A percentile compares a stretch with the other conserved stretches of the same genome.
Evolutionary conservation across 1,284 basidiomycete species (phyloP).

Genomic region (Calocybe gambosa): DNA sequence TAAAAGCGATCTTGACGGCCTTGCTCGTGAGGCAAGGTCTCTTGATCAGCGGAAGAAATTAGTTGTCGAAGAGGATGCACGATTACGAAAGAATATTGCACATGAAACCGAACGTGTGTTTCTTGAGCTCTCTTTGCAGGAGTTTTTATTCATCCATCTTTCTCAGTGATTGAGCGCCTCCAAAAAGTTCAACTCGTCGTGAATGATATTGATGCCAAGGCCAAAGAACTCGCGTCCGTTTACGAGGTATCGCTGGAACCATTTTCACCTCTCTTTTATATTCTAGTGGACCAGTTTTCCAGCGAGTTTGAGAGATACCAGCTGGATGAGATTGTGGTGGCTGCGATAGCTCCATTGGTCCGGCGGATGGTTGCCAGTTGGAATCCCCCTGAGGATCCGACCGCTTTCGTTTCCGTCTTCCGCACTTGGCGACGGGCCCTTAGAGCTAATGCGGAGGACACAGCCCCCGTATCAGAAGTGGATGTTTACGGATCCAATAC

Average conservation of each 20-base stretch:
- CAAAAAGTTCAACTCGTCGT: constrained; percentile 72
- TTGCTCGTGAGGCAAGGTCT: constrained; percentile 85
- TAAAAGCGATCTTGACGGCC: constrained; percentile 77
- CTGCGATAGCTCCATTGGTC: constrained; percentile 78
- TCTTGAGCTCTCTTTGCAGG: constrained; percentile 1
- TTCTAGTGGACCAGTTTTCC: constrained; percentile 65
- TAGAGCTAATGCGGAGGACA: constrained; percentile 42
- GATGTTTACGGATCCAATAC: constrained; percentile 51
- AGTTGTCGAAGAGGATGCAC: constrained; percentile 64
- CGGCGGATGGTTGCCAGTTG: constrained; percentile 62
- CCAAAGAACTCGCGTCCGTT: constrained; percentile 54
- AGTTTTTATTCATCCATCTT: constrained; percentile 14
- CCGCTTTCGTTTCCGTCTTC: constrained; percentile 57
- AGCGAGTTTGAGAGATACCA: constrained; percentile 75
- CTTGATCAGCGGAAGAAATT: constrained; percentile 77
- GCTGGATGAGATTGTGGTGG: constrained; percentile 90
- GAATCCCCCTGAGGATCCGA: constrained; percentile 69
- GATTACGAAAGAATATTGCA: constrained; percentile 61
- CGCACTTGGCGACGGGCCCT: constrained; percentile 65
- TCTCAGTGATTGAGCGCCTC: constrained; percentile 66
- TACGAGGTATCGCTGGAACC: constrained; percentile 67
- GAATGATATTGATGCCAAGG: constrained; percentile 58
- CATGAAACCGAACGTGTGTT: constrained; percentile 70
- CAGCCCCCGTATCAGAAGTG: constrained; percentile 38
- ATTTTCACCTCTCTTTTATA: constrained; percentile 68